Conservation (phyloP, 768 basidiomycete genomes). For the Phylloporus sp. region DNA sequence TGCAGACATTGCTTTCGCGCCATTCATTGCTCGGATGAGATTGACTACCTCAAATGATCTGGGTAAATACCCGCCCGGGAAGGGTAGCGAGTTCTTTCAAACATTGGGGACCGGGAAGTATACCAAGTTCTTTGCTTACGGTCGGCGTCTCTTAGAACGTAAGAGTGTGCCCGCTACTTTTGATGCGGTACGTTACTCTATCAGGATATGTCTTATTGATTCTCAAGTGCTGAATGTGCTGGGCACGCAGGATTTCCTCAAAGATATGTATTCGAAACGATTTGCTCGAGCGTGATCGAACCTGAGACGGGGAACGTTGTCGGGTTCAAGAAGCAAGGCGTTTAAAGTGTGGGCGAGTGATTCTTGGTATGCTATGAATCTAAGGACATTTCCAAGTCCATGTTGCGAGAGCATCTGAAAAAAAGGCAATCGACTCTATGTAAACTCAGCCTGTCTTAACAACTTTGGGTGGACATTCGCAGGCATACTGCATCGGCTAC, state of each 20-base stretch:
- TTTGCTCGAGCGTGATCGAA: slow-evolving; percentile 2
- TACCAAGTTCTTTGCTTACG: slow-evolving; percentile 48
- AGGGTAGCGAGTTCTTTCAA: slow-evolving; percentile 43
- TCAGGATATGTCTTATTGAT: no score
- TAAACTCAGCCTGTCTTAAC: no score
- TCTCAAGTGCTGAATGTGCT: not conserved
- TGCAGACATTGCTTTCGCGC: slow-evolving; percentile 58
- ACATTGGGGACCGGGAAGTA: slow-evolving; percentile 41
- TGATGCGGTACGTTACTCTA: slow-evolving; percentile 39
- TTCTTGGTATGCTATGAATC: no score
- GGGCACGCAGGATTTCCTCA: slow-evolving; percentile 12
- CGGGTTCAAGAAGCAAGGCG: not conserved
- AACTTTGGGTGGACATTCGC: no score
- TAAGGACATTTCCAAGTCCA: no score
- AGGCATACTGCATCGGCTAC: no score
- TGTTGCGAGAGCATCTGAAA: no score
- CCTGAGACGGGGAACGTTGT: no score
- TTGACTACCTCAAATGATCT: slow-evolving; percentile 45
- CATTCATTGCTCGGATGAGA: slow-evolving; percentile 56
- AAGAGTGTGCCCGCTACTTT: slow-evolving; percentile 55
- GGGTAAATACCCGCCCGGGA: slow-evolving; percentile 46
- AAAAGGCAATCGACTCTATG: no score
- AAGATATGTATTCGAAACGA: not conserved
- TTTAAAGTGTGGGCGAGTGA: no score
- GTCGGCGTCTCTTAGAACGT: slow-evolving; percentile 43